Evolutionary conservation across 345 rosid genomes (phyloP), one percentile per base, ranked within the genome.

Genomic region (Iberis pinnata): DNA sequence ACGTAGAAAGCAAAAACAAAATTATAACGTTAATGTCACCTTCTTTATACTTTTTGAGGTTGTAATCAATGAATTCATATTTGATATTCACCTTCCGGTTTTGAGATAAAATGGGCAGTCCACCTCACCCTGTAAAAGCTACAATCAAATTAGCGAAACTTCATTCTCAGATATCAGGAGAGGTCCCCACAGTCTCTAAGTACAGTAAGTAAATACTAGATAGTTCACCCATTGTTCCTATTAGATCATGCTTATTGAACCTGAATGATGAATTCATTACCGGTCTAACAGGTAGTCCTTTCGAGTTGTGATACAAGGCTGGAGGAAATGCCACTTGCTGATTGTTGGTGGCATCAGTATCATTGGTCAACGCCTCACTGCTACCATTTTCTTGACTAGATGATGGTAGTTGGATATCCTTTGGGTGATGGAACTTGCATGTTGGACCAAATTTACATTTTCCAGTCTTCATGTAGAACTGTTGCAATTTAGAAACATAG

Each of bases 391-490:
- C 86, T 75, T 74, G 78, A 35, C 55, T 70, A 37, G 67, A 49
- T 44, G 64, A 65, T 52, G 69, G 44, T 60, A 78, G 54, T 54
- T 70, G 81, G 40, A 80, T 61, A 76, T 90, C 96, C 62, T 78
- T 87, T 60, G 96, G 98, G 70, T 90, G 98, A 73, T 90, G 74
- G 69, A 87, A 90, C 69, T 84, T 90, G 85, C 98, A 90, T 36
- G 84, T 73, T 46, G 73, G 58, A 57, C 96, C 98, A 78, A 80
- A 90, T 70, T 90, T 90, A 75, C 98, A 90, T 67, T 59, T 75
- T 51, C 96, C 96, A 52, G 87, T 90, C 79, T 84, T 90, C 87
- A 79, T 35, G 68, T 82, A 87, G 70, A 82, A 90, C 98, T 90
- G 82, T 67, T 70, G 27, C 70, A 37, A 37, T 49, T 59, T 51